Percentiles rank a stretch among this genome's conserved stretches.
Evolutionary conservation across 2,329 filamentous ascomycete genomes (phyloP).

Genomic region (Teratosphaeria pseudoeucalypti): DNA sequence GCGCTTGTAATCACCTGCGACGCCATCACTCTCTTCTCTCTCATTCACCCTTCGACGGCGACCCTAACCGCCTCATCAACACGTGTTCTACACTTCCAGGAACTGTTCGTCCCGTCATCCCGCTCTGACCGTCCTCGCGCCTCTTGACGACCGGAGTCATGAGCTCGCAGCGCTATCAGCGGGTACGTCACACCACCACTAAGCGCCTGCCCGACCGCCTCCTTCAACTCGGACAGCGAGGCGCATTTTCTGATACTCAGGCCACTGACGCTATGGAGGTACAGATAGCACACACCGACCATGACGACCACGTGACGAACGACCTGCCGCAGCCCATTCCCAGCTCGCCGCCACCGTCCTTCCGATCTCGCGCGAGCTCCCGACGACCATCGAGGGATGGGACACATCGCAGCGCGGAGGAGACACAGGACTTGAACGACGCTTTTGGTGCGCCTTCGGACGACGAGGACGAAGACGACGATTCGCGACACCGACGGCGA

Average conservation of each 20-base stretch:
- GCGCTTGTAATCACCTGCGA: background rate
- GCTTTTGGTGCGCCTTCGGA: conserved; percentile 64
- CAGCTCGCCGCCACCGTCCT: conserved; percentile 58
- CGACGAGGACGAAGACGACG: conserved; percentile 59
- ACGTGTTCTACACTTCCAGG: background rate
- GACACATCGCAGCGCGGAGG: conserved; percentile 43
- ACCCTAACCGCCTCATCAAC: background rate
- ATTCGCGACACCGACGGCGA: conserved; percentile 73
- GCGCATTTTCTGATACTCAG: conserved; percentile 1
- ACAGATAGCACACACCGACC: conserved; percentile 31
- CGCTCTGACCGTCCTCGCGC: background rate
- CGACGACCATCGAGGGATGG: conserved; percentile 44
- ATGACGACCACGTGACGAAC: conserved; percentile 28
- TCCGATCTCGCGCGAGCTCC: conserved; percentile 74
- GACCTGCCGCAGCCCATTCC: conserved; percentile 29
- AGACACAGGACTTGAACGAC: conserved; percentile 77
- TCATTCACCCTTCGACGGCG: background rate
- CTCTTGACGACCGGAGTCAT: conserved; percentile 23
- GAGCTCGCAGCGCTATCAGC: conserved; percentile 38
- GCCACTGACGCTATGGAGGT: conserved; percentile 8
- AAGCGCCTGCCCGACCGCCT: conserved; percentile 8
- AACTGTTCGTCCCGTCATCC: background rate
- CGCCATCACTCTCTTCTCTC: background rate
- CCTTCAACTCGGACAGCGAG: background rate
- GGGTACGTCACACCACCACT: conserved; percentile 17